These are phyloP conservation scores for Dendrobium nobile DNA, from an alignment of 106 monocot species.

Conservation along the genomic window DNA sequence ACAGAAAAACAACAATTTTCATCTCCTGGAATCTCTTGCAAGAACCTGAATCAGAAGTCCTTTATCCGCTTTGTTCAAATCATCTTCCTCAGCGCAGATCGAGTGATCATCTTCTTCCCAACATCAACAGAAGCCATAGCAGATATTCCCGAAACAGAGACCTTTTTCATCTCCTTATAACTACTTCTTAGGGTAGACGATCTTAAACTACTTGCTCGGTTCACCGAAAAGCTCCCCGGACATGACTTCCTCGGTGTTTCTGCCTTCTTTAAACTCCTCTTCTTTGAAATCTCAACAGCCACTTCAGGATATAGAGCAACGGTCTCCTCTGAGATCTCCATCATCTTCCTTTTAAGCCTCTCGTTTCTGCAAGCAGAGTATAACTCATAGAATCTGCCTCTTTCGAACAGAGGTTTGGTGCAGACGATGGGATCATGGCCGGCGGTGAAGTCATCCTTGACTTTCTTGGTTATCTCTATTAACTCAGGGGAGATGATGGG, in stretches of 20 bases:
- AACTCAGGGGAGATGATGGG: slow-evolving; percentile 27
- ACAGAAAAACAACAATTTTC: background rate
- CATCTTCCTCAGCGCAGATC: slow-evolving; percentile 6
- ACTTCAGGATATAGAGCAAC: slow-evolving; percentile 25
- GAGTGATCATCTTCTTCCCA: slow-evolving; percentile 15
- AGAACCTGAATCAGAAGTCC: background rate
- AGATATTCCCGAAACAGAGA: background rate
- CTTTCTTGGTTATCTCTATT: slow-evolving; percentile 17
- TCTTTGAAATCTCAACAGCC: slow-evolving; percentile 43
- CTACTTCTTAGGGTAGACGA: slow-evolving; percentile 31
- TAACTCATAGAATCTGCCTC: slow-evolving; percentile 54
- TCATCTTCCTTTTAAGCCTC: slow-evolving; percentile 51
- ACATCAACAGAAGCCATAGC: background rate
- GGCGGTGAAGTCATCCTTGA: background rate
- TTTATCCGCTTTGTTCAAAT: background rate
- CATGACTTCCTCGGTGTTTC: slow-evolving; percentile 29
- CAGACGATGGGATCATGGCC: background rate
- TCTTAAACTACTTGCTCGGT: slow-evolving; percentile 18
- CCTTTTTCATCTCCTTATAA: slow-evolving; percentile 41
- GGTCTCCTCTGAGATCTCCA: slow-evolving; percentile 16
- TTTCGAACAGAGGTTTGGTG: slow-evolving; percentile 36
- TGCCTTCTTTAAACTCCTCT: slow-evolving; percentile 22
- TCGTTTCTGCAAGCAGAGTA: slow-evolving; percentile 61
- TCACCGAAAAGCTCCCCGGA: slow-evolving; percentile 31
- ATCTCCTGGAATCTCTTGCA: background rate